Base-by-base conservation (phyloP, 2,329 filamentous ascomycete species). In the Hypoxylon sp. region DNA sequence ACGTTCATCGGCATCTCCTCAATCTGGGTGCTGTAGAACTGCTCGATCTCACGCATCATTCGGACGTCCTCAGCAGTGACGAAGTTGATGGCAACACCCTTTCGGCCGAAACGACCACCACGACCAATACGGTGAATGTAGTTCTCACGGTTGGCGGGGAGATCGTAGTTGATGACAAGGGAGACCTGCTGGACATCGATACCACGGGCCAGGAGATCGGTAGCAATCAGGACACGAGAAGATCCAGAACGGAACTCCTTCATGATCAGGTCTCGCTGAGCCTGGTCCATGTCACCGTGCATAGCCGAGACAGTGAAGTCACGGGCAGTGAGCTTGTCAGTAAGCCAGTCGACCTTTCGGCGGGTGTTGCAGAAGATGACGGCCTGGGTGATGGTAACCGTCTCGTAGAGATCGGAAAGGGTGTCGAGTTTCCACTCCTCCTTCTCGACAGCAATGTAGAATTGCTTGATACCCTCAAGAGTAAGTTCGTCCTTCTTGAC, bases 321-420 rank as follows among this genome's bases (percentile, higher is more conserved):
- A 87, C 94, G 93, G 78, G 93, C 92, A 78, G 93, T 97, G 82
- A 99, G 94, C 91, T 98, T 98, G 86, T 98, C 95, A 75, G 96
- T 98, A 77, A 99, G 92, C 96, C 96, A 99, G 87, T 99, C 96
- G 79, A 99, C 96, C 94, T 99, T 99, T 89, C 95, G 92, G 83
- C 96, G 93, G 81, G 96, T 99, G 91, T 99, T 99, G 91, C 96
- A 99, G 93, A 99, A 99, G 86, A 99, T 99, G 84, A 99, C 96
- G 67, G 96, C 96, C 85, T 99, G 96, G 77, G 96, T 99, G 80
- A 98, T 99, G 81, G 96, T 99, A 80, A 99, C 92, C 62, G 96
- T 99, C 87, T 99, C 96, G 88, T 99, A 99, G 76, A 99, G 85
- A 85, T 99, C 96, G 78, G 93, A 98, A 71, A 99, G 93, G 69